Evolutionary conservation across 2,329 filamentous ascomycete species (phyloP), one percentile per base, ranked within the genome.

Genomic region (Paraphoma chrysanthemicola): DNA sequence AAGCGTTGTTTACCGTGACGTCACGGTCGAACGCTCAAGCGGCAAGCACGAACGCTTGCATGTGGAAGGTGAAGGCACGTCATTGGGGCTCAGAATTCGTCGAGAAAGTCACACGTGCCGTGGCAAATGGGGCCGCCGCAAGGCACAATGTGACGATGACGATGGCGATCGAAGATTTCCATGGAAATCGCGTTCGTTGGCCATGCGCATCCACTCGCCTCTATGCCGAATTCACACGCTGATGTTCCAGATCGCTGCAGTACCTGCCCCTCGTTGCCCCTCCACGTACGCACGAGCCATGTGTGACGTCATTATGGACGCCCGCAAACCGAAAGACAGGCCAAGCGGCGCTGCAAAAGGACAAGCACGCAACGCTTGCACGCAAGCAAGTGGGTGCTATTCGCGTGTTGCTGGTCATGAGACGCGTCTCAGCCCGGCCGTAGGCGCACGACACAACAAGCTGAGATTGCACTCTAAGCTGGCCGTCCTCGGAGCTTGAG

Each of bases 101-200:
- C 28, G 29, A 44, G 48, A 51, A 51, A 44, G 38, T 29, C 10
- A 28, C 39, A 44, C 43, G 39, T 49, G 47, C 38, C 48, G 16
- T 29, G 29, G 30, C 30, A 6, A 44, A 28, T 28, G 17, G 28
- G 28, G n/a, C 12, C 5, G 17, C 28, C 14, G 44, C 11, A 46
- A 46, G 44, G 44, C 23, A 46, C 44, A 16, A n/a, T 16, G 28
- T 46, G 44, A 46, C 44, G 44, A 57, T 59, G 6, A 48, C 51
- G 43, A 56, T 63, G 59, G 43, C 49, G 60, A 64, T 64, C 61
- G 56, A 48, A 43, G 52, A 56, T 54, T 54, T 43, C n/a, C 56
- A 60, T 57, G 53, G 46, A 17, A 51, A 59, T 62, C 56, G 56
- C 44, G 52, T 30, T 42, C 42, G 36, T 44, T 45, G 31, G 36